Evolutionary conservation across 1,284 basidiomycete genomes (phyloP).

Genomic region (Microbotryomycetes sp.): DNA sequence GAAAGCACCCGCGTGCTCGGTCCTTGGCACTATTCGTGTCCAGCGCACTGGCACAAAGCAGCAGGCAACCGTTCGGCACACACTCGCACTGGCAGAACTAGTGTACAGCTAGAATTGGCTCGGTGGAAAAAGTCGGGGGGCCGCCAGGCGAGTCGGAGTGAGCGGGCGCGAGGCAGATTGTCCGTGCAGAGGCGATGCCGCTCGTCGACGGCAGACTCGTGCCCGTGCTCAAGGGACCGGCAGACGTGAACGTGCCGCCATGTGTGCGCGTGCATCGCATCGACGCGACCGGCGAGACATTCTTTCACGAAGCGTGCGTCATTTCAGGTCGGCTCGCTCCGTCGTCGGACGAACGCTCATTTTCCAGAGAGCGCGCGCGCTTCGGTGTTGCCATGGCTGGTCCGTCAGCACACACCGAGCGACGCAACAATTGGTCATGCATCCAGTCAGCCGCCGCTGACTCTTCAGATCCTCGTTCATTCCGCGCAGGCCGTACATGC

Average conservation of each 20-base stretch:
- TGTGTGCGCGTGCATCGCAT: conserved; percentile 68
- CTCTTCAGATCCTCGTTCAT: too few relatives aligned
- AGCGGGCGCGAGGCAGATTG: neutral
- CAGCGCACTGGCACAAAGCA: too few relatives aligned
- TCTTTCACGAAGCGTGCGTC: conserved; percentile 82
- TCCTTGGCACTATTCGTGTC: too few relatives aligned
- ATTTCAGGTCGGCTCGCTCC: neutral
- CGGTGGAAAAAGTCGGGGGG: neutral
- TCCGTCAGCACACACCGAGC: too few relatives aligned
- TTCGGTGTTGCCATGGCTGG: too few relatives aligned
- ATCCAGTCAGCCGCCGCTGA: too few relatives aligned
- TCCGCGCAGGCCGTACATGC: conserved; percentile 65
- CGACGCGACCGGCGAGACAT: conserved; percentile 86
- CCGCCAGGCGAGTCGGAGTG: neutral
- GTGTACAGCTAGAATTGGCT: neutral
- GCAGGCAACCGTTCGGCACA: neutral
- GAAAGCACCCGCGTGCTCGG: too few relatives aligned
- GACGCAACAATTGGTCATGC: too few relatives aligned
- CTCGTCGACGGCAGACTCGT: conserved; percentile 32
- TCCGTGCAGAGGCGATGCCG: conserved; percentile 25
- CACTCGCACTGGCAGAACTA: neutral
- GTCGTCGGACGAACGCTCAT: neutral
- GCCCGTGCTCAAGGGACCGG: conserved; percentile 29
- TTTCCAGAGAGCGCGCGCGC: neutral
- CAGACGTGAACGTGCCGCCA: conserved; percentile 17